Evolutionary conservation across 2,329 filamentous ascomycete genomes (phyloP).

Genomic region (Trichoderma sp.): DNA sequence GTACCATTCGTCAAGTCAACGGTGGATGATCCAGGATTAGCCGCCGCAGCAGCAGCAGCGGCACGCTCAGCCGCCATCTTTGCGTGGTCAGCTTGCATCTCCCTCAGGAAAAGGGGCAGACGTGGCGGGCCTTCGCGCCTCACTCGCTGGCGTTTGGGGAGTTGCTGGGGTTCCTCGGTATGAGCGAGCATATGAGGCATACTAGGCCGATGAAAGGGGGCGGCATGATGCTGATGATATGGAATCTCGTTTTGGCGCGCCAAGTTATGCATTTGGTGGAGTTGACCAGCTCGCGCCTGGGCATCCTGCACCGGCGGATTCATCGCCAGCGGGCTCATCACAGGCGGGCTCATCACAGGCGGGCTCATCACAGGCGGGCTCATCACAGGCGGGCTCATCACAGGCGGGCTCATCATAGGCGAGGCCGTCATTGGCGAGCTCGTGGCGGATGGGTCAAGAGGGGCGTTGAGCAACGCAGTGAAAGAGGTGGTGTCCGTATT

Average conservation of each 20-base stretch:
- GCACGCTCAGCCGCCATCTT: conserved; percentile 47
- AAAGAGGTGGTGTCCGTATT: conserved; percentile 44
- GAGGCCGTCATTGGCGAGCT: conserved; percentile 54
- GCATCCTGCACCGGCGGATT: too few species aligned
- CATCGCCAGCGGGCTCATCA: too few species aligned
- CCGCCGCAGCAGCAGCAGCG: conserved; percentile 15
- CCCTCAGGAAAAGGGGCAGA: conserved; percentile 1
- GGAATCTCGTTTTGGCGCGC: too few species aligned
- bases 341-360: too few species aligned
- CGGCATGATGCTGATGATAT: too few species aligned
- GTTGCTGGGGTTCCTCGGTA: not conserved
- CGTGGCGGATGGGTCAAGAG: conserved; percentile 49
- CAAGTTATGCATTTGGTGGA: too few species aligned
- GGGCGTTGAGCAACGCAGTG: conserved; percentile 44
- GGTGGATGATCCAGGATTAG: conserved; percentile 44
- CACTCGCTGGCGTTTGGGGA: conserved; percentile 5
- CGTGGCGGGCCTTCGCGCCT: not conserved
- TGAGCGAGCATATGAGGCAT: not conserved
- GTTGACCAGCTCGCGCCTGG: too few species aligned
- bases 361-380: conserved; percentile 32
- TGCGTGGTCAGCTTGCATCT: conserved; percentile 37
- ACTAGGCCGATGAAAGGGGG: too few species aligned
- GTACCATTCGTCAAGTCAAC: conserved; percentile 62
- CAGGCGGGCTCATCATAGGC: conserved; percentile 45
- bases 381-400: conserved; percentile 63